A percentile compares a stretch with the other conserved stretches of the same genome.
phyloP scores from a whole-genome alignment of 2,329 filamentous ascomycete species.

The Alternaria arborescens region DNA sequence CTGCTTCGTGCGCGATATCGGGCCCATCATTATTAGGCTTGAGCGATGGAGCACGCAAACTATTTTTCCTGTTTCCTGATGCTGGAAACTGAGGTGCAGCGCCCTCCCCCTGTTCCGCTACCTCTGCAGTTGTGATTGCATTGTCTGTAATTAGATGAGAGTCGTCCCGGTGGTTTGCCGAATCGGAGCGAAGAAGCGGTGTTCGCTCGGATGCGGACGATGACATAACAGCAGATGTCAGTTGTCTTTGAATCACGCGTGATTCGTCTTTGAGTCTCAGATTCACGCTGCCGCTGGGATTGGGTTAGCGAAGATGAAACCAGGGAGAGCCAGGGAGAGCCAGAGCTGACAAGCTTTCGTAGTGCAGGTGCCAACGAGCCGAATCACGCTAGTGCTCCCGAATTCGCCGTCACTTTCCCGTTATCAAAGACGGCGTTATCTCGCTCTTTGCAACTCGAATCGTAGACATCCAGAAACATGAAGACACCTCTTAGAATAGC shows the following conservation, averaged over 20 bases:
- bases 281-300: neutral
- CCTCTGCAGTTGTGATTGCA: constrained; percentile 30
- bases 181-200: constrained; percentile 38
- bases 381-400: constrained; percentile 22
- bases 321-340: neutral
- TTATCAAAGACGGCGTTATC: constrained; percentile 1
- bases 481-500: constrained; percentile 73
- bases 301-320: neutral
- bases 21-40: constrained; percentile 34
- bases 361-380: constrained; percentile 10
- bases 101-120: constrained; percentile 34
- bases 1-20: constrained; percentile 25
- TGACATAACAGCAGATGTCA: constrained; percentile 18
- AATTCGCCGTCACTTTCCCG: constrained; percentile 23
- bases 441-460: neutral
- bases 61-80: constrained; percentile 33
- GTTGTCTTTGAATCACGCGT: too few relatives aligned
- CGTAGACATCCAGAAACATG: constrained; percentile 29
- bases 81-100: constrained; percentile 34
- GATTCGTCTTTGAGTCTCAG: neutral
- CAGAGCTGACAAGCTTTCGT: constrained; percentile 7
- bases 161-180: constrained; percentile 23
- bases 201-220: constrained; percentile 41
- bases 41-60: constrained; percentile 37
- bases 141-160: constrained; percentile 33